A percentile compares a stretch with the other conserved stretches of the same genome.
Conservation (phyloP, 331 rosid genomes). For the Prunus yedoensis region DNA sequence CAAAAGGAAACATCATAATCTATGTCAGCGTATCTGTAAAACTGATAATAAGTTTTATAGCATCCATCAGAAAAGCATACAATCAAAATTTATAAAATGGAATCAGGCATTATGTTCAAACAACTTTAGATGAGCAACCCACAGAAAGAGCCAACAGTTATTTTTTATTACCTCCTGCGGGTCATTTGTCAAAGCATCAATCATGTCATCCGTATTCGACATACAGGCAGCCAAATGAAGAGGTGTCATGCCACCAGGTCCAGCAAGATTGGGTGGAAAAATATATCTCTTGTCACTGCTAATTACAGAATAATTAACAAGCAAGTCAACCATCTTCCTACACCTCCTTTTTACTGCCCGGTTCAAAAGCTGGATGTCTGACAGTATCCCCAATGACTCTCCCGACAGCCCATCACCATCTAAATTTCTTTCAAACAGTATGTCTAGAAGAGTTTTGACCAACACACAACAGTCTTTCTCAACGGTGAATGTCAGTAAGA, state of each 20-base stretch:
- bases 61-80: not conserved
- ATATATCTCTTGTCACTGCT: constrained; percentile 44
- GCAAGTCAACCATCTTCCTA: constrained; percentile 68
- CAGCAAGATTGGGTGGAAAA: constrained; percentile 74
- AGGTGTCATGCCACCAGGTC: constrained; percentile 84
- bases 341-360: constrained; percentile 80
- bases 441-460: constrained; percentile 69
- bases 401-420: constrained; percentile 48
- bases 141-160: not conserved
- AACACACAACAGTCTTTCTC: constrained; percentile 69
- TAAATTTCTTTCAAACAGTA: constrained; percentile 51
- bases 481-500: constrained; percentile 64
- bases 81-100: not conserved
- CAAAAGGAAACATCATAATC: not conserved
- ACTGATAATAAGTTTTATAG: not conserved
- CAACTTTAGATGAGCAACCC: not conserved
- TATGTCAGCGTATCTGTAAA: not conserved
- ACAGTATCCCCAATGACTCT: constrained; percentile 59
- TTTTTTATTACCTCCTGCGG: constrained; percentile 65
- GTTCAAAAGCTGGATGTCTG: constrained; percentile 67
- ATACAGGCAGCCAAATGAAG: constrained; percentile 89
- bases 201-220: constrained; percentile 51
- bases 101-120: not conserved
- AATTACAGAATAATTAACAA: constrained; percentile 50
- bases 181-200: constrained; percentile 78